Conservation (phyloP, 2,329 filamentous ascomycete species). For the Nemania sp. region DNA sequence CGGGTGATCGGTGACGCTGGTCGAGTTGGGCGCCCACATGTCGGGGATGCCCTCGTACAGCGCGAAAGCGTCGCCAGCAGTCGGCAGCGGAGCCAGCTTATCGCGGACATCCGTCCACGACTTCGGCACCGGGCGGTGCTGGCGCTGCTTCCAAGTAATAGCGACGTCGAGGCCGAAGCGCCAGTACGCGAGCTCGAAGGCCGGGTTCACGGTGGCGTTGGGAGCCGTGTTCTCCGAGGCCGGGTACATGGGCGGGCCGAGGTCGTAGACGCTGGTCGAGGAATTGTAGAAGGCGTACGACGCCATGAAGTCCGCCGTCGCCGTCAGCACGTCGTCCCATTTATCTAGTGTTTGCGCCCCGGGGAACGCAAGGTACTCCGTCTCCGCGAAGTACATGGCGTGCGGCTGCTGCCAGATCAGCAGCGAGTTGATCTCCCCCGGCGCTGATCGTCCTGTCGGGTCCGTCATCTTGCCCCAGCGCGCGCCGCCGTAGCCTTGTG, state of each 20-base stretch:
- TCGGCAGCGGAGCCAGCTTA: slow-evolving; percentile 57
- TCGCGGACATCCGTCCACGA: slow-evolving; percentile 53
- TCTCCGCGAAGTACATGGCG: slow-evolving; percentile 61
- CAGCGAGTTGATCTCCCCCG: slow-evolving; percentile 63
- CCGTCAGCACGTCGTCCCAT: slow-evolving; percentile 57
- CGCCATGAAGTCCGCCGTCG: slow-evolving; percentile 62
- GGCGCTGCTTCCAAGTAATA: slow-evolving; percentile 54
- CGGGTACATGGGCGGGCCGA: slow-evolving; percentile 51
- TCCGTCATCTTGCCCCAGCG: slow-evolving; percentile 60
- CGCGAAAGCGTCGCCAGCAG: slow-evolving; percentile 53
- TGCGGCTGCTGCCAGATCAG: slow-evolving; percentile 67
- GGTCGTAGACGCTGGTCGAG: slow-evolving; percentile 54
- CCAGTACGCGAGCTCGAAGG: slow-evolving; percentile 66
- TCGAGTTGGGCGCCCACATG: slow-evolving; percentile 46
- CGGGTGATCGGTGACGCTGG: slow-evolving; percentile 47
- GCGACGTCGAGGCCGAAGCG: slow-evolving; percentile 61
- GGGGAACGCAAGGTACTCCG: slow-evolving; percentile 54
- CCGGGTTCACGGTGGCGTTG: slow-evolving; percentile 59
- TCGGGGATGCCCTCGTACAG: slow-evolving; percentile 55
- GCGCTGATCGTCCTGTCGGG: slow-evolving; percentile 56
- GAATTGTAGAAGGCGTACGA: slow-evolving; percentile 59
- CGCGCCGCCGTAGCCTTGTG: slow-evolving; percentile 49
- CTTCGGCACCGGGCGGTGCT: slow-evolving; percentile 46
- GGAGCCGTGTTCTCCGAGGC: slow-evolving; percentile 61
- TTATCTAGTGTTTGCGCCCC: slow-evolving; percentile 47